Conservation (phyloP, 805 yeast genomes). For the Wickerhamiella australiensis region DNA sequence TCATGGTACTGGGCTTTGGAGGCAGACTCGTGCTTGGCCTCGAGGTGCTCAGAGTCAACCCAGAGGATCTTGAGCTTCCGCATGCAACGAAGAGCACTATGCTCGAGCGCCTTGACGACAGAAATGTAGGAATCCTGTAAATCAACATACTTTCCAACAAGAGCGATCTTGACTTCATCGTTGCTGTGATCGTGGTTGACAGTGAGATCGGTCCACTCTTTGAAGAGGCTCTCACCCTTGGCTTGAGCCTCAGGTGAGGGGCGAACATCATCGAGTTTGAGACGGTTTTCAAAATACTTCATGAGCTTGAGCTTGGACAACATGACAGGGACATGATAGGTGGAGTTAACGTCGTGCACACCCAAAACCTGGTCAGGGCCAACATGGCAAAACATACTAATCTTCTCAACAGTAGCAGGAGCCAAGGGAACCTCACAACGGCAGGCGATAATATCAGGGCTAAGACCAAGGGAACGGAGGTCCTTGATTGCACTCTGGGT, state of each 20-base stretch:
- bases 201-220: constrained; percentile 72
- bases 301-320: constrained; percentile 78
- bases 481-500: constrained; percentile 99
- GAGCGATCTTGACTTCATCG: constrained; percentile 84
- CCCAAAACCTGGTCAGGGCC: constrained; percentile 97
- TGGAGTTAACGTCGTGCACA: constrained; percentile 91
- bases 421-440: constrained; percentile 82
- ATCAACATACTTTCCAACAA: constrained; percentile 95
- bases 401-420: constrained; percentile 77
- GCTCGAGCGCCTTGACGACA: constrained; percentile 91
- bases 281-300: constrained; percentile 53
- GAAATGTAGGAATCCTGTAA: constrained; percentile 90
- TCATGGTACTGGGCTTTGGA: constrained; percentile 74
- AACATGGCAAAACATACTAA: constrained; percentile 98
- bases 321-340: constrained; percentile 92
- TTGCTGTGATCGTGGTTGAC: constrained; percentile 66
- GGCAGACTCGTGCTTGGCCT: constrained; percentile 49
- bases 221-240: constrained; percentile 59
- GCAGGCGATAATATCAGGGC: constrained; percentile 96
- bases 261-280: constrained; percentile 41
- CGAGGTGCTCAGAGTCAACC: constrained; percentile 92
- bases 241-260: constrained; percentile 39
- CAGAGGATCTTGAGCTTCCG: constrained; percentile 79
- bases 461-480: constrained; percentile 84
- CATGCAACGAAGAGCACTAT: constrained; percentile 80